Evolutionary conservation across 768 basidiomycete genomes (phyloP).

Genomic region (Russula griseocarnosa): DNA sequence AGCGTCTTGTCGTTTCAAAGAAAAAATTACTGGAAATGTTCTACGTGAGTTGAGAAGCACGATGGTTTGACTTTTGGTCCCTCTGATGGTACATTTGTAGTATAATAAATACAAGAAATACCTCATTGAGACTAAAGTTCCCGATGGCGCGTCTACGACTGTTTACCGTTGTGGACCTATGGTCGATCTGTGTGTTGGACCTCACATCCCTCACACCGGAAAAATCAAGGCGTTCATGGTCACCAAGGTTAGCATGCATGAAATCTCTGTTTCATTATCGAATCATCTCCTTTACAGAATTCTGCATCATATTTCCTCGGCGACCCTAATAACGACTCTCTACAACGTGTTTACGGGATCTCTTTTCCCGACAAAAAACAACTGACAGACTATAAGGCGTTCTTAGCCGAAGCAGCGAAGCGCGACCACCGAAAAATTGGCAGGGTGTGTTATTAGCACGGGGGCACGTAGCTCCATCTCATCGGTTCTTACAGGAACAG

Average conservation of each 20-base stretch:
- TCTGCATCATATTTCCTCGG: constrained; percentile 98
- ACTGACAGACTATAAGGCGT: constrained; percentile 88
- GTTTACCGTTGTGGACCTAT: constrained; percentile 99
- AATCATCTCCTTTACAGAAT: constrained; percentile 48
- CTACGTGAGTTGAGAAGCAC: constrained; percentile 44
- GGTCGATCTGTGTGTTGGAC: constrained; percentile 95
- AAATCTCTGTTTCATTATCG: background rate
- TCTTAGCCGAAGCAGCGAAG: constrained; percentile 96
- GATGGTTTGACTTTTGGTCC: background rate
- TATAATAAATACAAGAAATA: constrained; percentile 99
- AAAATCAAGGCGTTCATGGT: constrained; percentile 97
- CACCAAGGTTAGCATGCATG: constrained; percentile 62
- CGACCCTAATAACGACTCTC: constrained; percentile 84
- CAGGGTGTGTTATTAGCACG: constrained; percentile 44
- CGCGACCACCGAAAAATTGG: constrained; percentile 97
- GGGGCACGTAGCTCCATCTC: background rate
- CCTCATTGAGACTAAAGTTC: constrained; percentile 91
- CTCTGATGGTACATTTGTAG: constrained; percentile 40
- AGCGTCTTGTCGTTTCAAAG: constrained; percentile 89
- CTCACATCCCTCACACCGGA: constrained; percentile 97
- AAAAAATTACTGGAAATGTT: constrained; percentile 98
- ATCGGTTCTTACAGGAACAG: constrained; percentile 59
- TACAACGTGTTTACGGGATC: constrained; percentile 96
- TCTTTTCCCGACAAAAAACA: constrained; percentile 99
- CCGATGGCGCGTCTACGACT: constrained; percentile 93